Evolutionary conservation across 2,329 filamentous ascomycete genomes (phyloP).

Genomic region (Sporothrix mexicana): DNA sequence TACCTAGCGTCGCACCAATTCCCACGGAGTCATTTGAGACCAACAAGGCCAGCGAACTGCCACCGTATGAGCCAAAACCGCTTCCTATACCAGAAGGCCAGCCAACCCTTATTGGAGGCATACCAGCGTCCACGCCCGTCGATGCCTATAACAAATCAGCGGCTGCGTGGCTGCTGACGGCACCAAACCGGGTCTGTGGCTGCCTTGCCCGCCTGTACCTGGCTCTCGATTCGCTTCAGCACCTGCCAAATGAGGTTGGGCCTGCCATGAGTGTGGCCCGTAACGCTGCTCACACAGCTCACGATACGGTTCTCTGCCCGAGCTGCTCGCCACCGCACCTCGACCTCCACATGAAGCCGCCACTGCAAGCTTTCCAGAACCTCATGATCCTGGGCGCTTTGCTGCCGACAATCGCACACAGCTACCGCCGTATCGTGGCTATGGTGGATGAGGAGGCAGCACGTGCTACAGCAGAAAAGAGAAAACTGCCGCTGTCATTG

Average conservation of each 20-base stretch:
- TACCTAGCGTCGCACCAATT: background rate
- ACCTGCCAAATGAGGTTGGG: constrained; percentile 53
- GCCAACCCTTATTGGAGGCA: background rate
- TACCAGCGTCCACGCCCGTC: background rate
- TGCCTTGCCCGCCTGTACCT: constrained; percentile 59
- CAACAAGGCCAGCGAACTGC: background rate
- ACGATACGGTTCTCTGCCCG: constrained; percentile 59
- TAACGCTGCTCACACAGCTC: constrained; percentile 54
- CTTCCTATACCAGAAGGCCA: background rate
- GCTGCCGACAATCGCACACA: constrained; percentile 62
- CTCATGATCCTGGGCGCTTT: constrained; percentile 64
- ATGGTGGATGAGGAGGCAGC: constrained; percentile 60
- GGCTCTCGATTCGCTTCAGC: constrained; percentile 57
- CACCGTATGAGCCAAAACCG: background rate
- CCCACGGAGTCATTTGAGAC: background rate
- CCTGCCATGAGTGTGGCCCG: constrained; percentile 57
- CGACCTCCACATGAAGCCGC: constrained; percentile 46
- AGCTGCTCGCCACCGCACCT: constrained; percentile 53
- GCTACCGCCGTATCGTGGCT: constrained; percentile 60
- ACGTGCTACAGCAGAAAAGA: constrained; percentile 50
- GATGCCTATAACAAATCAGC: constrained; percentile 31
- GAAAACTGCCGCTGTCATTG: constrained; percentile 54
- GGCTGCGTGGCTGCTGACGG: constrained; percentile 33
- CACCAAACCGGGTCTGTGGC: constrained; percentile 46
- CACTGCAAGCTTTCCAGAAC: constrained; percentile 61